A percentile compares a stretch with the other conserved stretches of the same genome.
Evolutionary conservation across 2,329 filamentous ascomycete genomes (phyloP).

Genomic region (Arthrobotrys megalospora): DNA sequence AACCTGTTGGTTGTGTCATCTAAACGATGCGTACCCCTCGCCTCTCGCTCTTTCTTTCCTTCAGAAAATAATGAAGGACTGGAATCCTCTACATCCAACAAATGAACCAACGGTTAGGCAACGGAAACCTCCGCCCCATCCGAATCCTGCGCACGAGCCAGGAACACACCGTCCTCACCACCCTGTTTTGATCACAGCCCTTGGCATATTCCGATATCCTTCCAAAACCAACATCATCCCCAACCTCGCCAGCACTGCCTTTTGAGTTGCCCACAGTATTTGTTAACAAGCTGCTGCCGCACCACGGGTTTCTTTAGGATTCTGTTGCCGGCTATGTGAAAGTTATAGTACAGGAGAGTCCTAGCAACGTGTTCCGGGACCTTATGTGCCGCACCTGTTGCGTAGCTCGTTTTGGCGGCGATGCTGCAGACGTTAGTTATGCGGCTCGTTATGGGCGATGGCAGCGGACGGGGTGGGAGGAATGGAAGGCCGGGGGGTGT

Average conservation of each 20-base stretch:
- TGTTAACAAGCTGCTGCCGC: too few species aligned
- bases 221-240: slow-evolving; percentile 4
- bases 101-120: slow-evolving; percentile 14
- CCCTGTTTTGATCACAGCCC: slow-evolving; percentile 64
- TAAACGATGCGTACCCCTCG: neutral
- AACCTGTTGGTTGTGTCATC: neutral
- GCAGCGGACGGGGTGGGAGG: too few species aligned
- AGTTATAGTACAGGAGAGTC: slow-evolving; percentile 25
- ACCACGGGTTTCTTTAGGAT: too few species aligned
- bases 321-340: neutral
- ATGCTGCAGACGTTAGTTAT: neutral
- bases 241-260: slow-evolving; percentile 7
- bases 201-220: slow-evolving; percentile 19
- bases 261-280: slow-evolving; percentile 18
- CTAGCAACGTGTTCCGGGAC: slow-evolving; percentile 20
- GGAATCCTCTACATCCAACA: neutral
- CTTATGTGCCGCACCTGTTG: too few species aligned
- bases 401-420: slow-evolving; percentile 2
- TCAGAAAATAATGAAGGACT: too few species aligned
- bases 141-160: slow-evolving; percentile 3
- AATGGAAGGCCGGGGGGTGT: too few species aligned
- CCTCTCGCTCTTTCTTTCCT: too few species aligned
- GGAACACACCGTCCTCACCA: slow-evolving; percentile 44
- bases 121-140: slow-evolving; percentile 31
- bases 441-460: too few species aligned